Conservation (phyloP, 1,284 basidiomycete species). For the Sparassis latifolia region DNA sequence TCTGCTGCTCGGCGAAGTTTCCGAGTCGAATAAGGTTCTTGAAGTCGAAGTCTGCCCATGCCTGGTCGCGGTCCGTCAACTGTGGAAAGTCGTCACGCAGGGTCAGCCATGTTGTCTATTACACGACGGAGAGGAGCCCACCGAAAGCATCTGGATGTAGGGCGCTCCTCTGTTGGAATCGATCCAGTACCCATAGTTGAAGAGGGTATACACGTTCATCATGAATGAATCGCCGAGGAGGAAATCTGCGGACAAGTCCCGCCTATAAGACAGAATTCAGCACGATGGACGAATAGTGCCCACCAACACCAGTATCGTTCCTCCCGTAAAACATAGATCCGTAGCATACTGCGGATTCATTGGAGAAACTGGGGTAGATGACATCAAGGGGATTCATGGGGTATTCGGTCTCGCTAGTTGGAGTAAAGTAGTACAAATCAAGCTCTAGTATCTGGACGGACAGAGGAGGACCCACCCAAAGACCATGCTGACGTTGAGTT, state of each 20-base stretch:
- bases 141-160: slow-evolving; percentile 8
- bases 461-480: slow-evolving; percentile 7
- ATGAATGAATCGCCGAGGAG: slow-evolving; percentile 11
- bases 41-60: slow-evolving; percentile 7
- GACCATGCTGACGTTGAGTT: slow-evolving; percentile 13
- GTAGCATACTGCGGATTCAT: background rate
- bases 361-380: slow-evolving; percentile 1
- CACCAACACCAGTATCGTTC: no score
- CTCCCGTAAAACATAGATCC: background rate
- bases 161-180: slow-evolving; percentile 1
- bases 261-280: background rate
- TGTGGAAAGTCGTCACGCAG: background rate
- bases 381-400: slow-evolving; percentile 16
- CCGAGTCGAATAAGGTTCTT: slow-evolving; percentile 4
- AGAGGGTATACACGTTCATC: slow-evolving; percentile 10
- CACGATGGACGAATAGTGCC: no score
- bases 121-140: background rate
- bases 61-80: slow-evolving; percentile 6
- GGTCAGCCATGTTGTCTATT: background rate
- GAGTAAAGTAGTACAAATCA: background rate
- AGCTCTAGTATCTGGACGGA: no score
- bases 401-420: background rate
- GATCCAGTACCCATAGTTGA: slow-evolving; percentile 6
- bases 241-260: slow-evolving; percentile 3
- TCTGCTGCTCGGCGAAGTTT: background rate